Base-by-base conservation (phyloP, 345 rosid genomes). In the Erysimum cheiranthoides region DNA sequence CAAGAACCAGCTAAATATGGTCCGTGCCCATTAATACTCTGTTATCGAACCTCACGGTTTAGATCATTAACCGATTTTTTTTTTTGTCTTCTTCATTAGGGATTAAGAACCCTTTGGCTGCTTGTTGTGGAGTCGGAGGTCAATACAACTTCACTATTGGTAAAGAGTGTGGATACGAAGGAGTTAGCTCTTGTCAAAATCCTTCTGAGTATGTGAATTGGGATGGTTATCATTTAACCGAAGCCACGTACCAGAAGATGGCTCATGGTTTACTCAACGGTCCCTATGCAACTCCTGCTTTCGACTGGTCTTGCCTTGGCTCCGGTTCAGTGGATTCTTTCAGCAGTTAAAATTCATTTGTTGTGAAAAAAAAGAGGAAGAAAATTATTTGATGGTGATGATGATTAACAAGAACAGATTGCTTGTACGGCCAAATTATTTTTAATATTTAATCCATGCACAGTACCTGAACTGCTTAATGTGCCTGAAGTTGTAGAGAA, bases 61-160 rank as follows among this genome's bases (percentile, higher is more conserved):
- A 10, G 50, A 16, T 36, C 14, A 7, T 21, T 58, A 14, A 60
- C 25, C 0, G 10, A 65, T 66, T 35, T 25, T 16, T 46, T 46
- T 42, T 8, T 40, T 49, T 25, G 43, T 8, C 3, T 43, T 21
- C 10, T 11, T 28, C 1, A 42, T 5, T 63, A 85, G 89, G 89
- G 10, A 80, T 77, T 58, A 70, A 47, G 7, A 68, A 6, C 5
- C 63, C 77, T 50, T 66, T 81, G 39, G 75, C 16, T 21, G 83
- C 86, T 62, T 86, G 89, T 32, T 86, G 87, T 63, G 85, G 86
- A 61, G 65, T 50, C 1, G 86, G 79, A 70, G 88, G 88, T 25
- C 10, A 66, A 13, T 84, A 86, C 74, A 86, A 86, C 71, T 84
- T 70, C 47, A 79, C 77, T 59, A 10, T 61, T n/a, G 54, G 39